These are phyloP conservation scores for Phytophthora parvispora DNA, from an alignment of 352 stramenopile species.

Conservation along the genomic window DNA sequence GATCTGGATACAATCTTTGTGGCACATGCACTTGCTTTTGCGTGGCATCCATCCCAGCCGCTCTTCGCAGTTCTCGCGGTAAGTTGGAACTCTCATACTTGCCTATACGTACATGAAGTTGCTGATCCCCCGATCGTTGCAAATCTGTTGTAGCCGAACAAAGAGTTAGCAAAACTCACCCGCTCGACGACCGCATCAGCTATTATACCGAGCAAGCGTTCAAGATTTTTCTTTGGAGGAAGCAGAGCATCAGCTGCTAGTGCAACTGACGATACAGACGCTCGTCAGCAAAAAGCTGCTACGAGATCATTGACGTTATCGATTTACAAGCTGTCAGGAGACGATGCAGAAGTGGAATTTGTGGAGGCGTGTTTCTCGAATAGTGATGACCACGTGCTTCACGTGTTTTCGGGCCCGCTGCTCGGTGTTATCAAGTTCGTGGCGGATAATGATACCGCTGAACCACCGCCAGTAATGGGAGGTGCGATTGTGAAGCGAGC, in stretches of 20 bases:
- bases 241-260: slow-evolving; percentile 40
- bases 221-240: slow-evolving; percentile 77
- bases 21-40: slow-evolving; percentile 65
- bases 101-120: background rate
- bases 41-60: slow-evolving; percentile 63
- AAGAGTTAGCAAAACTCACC: slow-evolving; percentile 44
- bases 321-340: slow-evolving; percentile 34
- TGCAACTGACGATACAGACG: slow-evolving; percentile 38
- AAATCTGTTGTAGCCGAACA: slow-evolving; percentile 54
- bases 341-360: slow-evolving; percentile 64
- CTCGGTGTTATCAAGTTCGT: slow-evolving; percentile 76
- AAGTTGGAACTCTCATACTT: slow-evolving; percentile 1
- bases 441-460: slow-evolving; percentile 20
- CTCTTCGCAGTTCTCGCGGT: slow-evolving; percentile 72
- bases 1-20: slow-evolving; percentile 67
- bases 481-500: slow-evolving; percentile 29
- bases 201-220: slow-evolving; percentile 50
- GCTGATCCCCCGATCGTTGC: background rate
- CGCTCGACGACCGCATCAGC: slow-evolving; percentile 46
- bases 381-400: slow-evolving; percentile 65
- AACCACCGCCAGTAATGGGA: slow-evolving; percentile 14
- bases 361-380: slow-evolving; percentile 60
- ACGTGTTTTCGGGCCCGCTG: slow-evolving; percentile 77
- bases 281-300: slow-evolving; percentile 43
- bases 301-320: slow-evolving; percentile 46